Base-by-base conservation (phyloP, 2,329 filamentous ascomycete genomes). In the Clarireedia monteithiana region DNA sequence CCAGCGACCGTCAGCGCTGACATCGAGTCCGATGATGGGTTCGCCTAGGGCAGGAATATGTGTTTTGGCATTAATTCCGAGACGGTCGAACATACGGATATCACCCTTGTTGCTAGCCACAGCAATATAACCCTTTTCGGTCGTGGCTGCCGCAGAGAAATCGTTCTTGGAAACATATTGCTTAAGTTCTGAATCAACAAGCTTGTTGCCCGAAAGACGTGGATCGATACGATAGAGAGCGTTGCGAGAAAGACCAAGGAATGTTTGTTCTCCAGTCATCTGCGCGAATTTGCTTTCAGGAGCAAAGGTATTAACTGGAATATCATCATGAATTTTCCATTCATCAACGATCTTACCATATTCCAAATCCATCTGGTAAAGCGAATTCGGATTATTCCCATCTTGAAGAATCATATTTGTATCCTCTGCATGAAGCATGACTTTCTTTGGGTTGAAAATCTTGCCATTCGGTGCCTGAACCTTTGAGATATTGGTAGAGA, bases 51-150 rank as follows among this genome's bases (percentile, higher is more conserved):
- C 94, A 3, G 94, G 94, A 56, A 99, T 91, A 61, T 95, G 89
- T 0, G 94, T 97, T 79, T 99, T 99, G 40, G 94, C 94, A 64
- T 96, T 95, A 74, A 97, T 95, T 14, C 94, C 94, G 2, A 99
- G 82, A 17, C 91, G 88, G 70, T 99, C 94, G 67, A 99, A 99
- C 65, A 99, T 83, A 54, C 94, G 89, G 60, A 99, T 91, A 64
- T 99, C 94, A 64, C 94, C 94, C 77, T 99, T 99, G 75, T 95
- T 95, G 53, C 91, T 96, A 0, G 94, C 92, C 6, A 99, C 91
- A 4, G 94, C 94, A 61, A 99, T 91, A 68, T 96, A 95, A 10
- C 94, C 94, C 74, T 97, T 92, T 67, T 95, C 91, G 0, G 94
- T 99, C 0, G 94, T 97, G 5, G 94, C 90, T 27, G 95, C 81